Conservation (phyloP, 495 filamentous ascomycete species). For the Articulospora tetracladia region DNA sequence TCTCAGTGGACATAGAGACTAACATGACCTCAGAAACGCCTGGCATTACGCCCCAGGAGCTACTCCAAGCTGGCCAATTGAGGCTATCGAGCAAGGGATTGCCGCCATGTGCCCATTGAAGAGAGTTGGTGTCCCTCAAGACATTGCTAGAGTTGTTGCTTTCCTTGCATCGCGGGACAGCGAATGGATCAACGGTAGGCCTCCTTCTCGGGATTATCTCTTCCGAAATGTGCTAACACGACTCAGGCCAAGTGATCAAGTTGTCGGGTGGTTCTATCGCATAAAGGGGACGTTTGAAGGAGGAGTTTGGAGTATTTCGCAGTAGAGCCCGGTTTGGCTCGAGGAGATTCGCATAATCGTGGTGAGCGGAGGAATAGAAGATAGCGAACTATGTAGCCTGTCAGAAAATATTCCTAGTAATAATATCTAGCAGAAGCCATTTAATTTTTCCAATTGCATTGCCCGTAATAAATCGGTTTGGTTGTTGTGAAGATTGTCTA, state of each 20-base stretch:
- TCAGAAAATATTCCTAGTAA: too few relatives aligned
- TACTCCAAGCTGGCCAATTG: conserved; percentile 31
- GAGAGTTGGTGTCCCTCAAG: conserved; percentile 50
- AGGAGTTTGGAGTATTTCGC: background rate
- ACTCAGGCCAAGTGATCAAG: conserved; percentile 36
- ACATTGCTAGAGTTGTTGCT: conserved; percentile 39
- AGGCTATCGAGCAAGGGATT: conserved; percentile 40
- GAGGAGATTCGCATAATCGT: too few relatives aligned
- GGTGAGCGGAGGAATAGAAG: too few relatives aligned
- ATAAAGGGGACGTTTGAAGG: conserved; percentile 6
- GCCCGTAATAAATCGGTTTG: too few relatives aligned
- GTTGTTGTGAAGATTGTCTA: too few relatives aligned
- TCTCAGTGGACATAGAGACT: background rate
- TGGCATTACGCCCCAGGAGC: conserved; percentile 60
- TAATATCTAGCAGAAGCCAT: too few relatives aligned
- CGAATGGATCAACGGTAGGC: conserved; percentile 59
- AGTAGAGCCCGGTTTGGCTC: too few relatives aligned
- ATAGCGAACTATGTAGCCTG: too few relatives aligned
- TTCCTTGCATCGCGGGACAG: conserved; percentile 52
- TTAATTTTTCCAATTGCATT: too few relatives aligned
- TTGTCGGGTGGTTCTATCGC: conserved; percentile 24
- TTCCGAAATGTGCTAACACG: background rate
- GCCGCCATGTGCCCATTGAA: conserved; percentile 42
- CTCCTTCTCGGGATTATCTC: background rate
- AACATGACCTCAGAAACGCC: conserved; percentile 35